Base-by-base conservation (phyloP, 352 stramenopile genomes). In the Globisporangium nunn region DNA sequence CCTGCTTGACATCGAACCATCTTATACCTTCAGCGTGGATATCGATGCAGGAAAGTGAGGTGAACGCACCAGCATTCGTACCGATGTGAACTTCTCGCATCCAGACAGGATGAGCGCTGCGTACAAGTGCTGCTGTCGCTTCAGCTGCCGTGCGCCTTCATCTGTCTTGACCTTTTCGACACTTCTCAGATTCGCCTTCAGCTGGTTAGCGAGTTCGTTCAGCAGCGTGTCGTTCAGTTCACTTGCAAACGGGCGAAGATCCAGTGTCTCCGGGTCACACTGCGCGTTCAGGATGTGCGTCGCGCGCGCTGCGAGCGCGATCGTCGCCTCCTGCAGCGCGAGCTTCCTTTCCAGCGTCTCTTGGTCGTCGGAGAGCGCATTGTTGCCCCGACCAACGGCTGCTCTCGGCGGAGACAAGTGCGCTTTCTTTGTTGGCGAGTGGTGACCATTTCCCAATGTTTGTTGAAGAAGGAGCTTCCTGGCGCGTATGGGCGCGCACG, bases 191-290 rank as follows among this genome's bases (percentile, higher is more conserved):
- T 80, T 90, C 10, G 66, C 63, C 23, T 54, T 59, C 29, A 88
- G 46, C 56, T 91, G 80, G 14, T 69, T 66, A 4, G 76, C 76
- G 23, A 91, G 59, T 58, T 88, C 80, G 18, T 76, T 76, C 48
- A 91, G 56, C 50, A 91, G 43, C 29, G 70, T 64, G 52, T 88
- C 80, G 46, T 78, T 66, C 2, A 91, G 62, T 47, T 81, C 78
- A 7, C 47, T 41, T 11, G 72, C 62, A 30, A 71, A 84, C 41
- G 66, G 53, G 12, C 63, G 65, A 28, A 91, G 56, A 46, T 91
- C 72, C 30, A 91, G 65, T 8, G 78, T 75, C 55, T 88, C 78
- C 7, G 74, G 70, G 50, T 87, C 71, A 65, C 73, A 46, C 53
- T 69, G 67, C 28, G 63, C 46, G 45, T 67, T 77, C 50, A 90